Evolutionary conservation across 176 grass and related monocot species (phyloP), one percentile per base, ranked within the genome.

Genomic region (Avena insularis): DNA sequence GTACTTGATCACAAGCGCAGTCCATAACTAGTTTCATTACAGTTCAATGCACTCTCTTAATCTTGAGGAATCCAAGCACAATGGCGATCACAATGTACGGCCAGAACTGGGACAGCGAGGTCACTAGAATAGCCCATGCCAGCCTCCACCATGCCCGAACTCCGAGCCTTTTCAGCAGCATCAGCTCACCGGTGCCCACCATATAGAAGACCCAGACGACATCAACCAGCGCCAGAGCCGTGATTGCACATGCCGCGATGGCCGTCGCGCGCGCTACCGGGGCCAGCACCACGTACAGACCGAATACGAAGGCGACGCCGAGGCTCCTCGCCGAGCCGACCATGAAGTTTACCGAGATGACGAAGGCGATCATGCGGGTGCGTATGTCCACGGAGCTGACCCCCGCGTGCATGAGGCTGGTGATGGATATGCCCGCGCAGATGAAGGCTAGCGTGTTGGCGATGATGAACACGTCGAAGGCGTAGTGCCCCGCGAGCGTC

Each of bases 341-440:
- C 75, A 88, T 82, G 73, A 79, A 15, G 3, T 4, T 4, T 10
- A 79, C 31, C 56, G 87, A 72, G 15, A 84, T n/a, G 1, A 82
- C 12, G 12, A 82, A 80, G 55, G 87, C 53, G 75, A 73, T 38
- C 56, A 84, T 29, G 77, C 88, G 68, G 8, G 59, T 45, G 12
- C 40, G 82, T 8, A 89, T 66, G 88, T 89, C 82, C 56, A 85
- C 82, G 11, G 88, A 19, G 77, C 82, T 70, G 1, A 89, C 67
- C 8, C 88, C 88, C 16, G 82, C 79, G 58, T 89, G 85, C 77
- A 80, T 54, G 82, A 89, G 88, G 68, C 58, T 81, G 77, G 84
- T 75, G 82, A 79, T 80, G 57, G 88, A 71, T 0, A 89, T 68
- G 1, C 77, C 71, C 11, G 88, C 62, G 36, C 82, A 85, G 17